Base-by-base conservation (phyloP, 2,329 filamentous ascomycete genomes). In the Metarhizium rileyi region DNA sequence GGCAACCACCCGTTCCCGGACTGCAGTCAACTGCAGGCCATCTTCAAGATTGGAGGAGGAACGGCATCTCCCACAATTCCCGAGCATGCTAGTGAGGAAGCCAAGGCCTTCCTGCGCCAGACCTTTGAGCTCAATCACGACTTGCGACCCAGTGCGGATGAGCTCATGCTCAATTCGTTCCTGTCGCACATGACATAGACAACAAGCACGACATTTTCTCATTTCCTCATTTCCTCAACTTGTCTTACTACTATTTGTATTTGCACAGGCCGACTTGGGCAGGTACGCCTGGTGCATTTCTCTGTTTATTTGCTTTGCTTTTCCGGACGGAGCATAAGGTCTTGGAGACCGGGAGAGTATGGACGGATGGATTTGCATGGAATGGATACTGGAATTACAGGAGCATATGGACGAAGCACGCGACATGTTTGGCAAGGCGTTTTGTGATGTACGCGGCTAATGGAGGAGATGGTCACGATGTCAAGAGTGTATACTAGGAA, bases 41-140 rank as follows among this genome's bases (percentile, higher is more conserved):
- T 98, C 62, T 98, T 98, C 76, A 95, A 95, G 72, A 97, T 98
- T 64, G 90, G 90, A 36, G 90, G 86, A 56, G 84, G 86, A 57
- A 86, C 88, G 66, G 89, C 90, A 23, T 83, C 87, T 42, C 93
- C 93, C 0, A 90, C 88, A 16, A 86, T 95, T 49, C 93, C 93
- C 0, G 88, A 94, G 12, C 80, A 84, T 58, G 89, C 90, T 12
- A 93, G 88, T 60, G 79, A 83, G 33, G 91, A 95, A 57, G 91
- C 90, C 4, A 80, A 84, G 65, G 78, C 77, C 42, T 98, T 98
- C 72, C 71, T 98, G 56, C 77, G 79, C 50, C 83, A 87, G 71
- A 96, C 93, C 0, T 98, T 98, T 70, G 90, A 97, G 73, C 84
- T 96, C 61, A 90, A 98, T 61, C 88, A 95, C 68, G 89, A 94